Evolutionary conservation across 73 alveolate species (phyloP).

Genomic region (Tetrahymena thermophila): DNA sequence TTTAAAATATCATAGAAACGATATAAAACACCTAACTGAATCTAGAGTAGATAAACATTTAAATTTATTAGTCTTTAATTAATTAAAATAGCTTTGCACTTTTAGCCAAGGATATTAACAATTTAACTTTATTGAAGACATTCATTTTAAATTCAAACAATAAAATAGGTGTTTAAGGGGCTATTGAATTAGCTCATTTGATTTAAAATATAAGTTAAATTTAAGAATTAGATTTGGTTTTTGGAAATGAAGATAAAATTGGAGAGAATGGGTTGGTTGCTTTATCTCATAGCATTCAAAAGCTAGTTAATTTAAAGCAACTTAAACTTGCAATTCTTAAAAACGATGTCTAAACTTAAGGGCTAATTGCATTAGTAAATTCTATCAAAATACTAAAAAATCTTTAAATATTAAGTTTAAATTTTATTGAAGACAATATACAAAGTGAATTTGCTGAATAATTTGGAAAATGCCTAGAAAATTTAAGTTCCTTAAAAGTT

Average conservation of each 20-base stretch:
- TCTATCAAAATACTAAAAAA: not conserved
- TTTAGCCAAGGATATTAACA: not conserved
- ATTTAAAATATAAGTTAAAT: not conserved
- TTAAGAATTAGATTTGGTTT: not conserved
- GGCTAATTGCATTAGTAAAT: not conserved
- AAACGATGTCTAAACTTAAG: not conserved
- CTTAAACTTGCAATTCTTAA: not conserved
- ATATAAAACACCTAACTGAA: not conserved
- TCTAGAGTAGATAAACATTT: not conserved
- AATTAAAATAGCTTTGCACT: not conserved
- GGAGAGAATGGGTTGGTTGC: not conserved
- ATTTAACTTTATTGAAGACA: not conserved
- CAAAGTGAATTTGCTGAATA: not conserved
- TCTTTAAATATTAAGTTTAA: not conserved
- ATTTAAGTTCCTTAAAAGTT: not conserved
- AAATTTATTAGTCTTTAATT: not conserved
- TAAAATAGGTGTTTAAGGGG: not conserved
- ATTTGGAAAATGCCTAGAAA: not conserved
- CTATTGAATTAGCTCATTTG: not conserved
- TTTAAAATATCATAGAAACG: not conserved
- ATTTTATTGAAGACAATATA: not conserved
- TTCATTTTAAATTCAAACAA: not conserved
- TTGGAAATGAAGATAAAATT: not conserved
- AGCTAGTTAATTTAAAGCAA: not conserved
- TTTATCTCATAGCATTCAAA: not conserved